Conservation (phyloP, 495 filamentous ascomycete genomes). For the Aspergillus sparsus region DNA sequence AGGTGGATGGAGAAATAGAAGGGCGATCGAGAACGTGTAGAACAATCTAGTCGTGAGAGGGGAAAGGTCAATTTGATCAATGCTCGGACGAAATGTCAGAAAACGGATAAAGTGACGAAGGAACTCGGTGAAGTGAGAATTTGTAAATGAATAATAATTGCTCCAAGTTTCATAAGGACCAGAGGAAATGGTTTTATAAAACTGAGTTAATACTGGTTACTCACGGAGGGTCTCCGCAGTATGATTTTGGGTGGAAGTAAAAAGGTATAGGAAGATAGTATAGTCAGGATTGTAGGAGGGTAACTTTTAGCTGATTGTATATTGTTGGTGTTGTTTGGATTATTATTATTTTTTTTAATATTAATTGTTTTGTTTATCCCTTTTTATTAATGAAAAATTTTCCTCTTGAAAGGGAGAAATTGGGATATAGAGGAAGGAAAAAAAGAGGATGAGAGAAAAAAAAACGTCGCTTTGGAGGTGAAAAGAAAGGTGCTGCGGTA, state of each 20-base stretch:
- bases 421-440: constrained; percentile 7
- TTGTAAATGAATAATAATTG: neutral
- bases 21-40: constrained; percentile 8
- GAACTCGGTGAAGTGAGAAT: neutral
- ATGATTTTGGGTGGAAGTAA: neutral
- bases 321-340: too few relatives aligned
- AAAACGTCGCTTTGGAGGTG: neutral
- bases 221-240: constrained; percentile 1
- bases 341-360: too few relatives aligned
- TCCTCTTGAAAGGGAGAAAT: neutral
- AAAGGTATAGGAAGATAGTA: neutral
- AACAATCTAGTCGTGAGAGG: constrained; percentile 9
- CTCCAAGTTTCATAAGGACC: too few relatives aligned
- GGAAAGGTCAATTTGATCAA: constrained; percentile 7
- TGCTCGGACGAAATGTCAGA: neutral
- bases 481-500: constrained; percentile 9
- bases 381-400: too few relatives aligned
- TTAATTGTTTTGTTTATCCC: too few relatives aligned
- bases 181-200: neutral
- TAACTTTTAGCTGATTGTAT: too few relatives aligned
- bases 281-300: neutral
- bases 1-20: constrained; percentile 20
- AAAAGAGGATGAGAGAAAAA: neutral
- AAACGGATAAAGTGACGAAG: neutral
- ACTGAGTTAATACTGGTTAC: neutral